Percentiles rank a stretch among this genome's conserved stretches.
These are phyloP conservation scores for Rhodotorula mucilaginosa DNA, from an alignment of 1,284 basidiomycete species.

Conservation along the genomic window DNA sequence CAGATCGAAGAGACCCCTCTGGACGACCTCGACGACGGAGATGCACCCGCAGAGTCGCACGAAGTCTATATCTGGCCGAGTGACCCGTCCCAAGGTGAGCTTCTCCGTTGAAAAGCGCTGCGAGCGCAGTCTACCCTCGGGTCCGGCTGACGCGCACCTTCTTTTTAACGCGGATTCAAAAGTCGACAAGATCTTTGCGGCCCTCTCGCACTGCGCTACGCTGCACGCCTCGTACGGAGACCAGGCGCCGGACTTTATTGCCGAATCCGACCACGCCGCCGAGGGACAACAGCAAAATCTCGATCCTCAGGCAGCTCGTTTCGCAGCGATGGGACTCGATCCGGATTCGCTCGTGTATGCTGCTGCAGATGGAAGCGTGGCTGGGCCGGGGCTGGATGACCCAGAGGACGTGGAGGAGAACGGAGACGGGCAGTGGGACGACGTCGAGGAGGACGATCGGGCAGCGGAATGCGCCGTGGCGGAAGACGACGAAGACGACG, in stretches of 20 bases:
- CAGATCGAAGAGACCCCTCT: not conserved
- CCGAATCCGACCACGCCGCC: not conserved
- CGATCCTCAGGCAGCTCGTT: not conserved
- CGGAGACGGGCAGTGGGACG: not conserved
- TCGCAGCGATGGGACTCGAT: conserved; percentile 1
- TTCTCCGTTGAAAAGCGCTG: not conserved
- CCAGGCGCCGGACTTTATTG: not conserved
- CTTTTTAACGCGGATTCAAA: not conserved
- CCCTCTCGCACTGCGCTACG: not conserved
- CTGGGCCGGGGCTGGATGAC: not conserved
- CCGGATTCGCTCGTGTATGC: not conserved
- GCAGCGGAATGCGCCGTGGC: not conserved
- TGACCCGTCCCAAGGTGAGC: not conserved
- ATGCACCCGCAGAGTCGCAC: not conserved
- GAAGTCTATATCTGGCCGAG: not conserved
- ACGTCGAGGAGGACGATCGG: not conserved
- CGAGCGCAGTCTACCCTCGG: not conserved
- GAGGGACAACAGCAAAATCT: not conserved
- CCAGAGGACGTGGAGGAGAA: not conserved
- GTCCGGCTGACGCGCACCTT: not conserved
- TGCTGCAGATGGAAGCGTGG: not conserved
- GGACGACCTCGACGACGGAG: not conserved
- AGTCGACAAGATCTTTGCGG: not conserved
- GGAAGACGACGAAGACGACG: conserved; percentile 1
- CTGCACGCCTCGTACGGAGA: not conserved